Evolutionary conservation across 371 early-diverging fungal species (phyloP), one percentile per base, ranked within the genome.

Genomic region (Mucor racemosus): DNA sequence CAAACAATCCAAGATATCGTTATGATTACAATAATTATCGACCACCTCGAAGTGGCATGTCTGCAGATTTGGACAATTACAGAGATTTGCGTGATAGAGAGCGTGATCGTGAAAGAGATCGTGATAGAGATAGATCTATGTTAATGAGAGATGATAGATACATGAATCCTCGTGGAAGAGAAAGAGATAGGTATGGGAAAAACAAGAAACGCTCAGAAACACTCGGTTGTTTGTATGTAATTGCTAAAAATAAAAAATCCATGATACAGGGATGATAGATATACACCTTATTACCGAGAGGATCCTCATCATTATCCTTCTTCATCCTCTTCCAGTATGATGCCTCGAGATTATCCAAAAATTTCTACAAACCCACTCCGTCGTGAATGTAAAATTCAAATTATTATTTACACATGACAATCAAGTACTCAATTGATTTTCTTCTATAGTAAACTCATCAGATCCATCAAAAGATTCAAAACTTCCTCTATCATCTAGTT

Each of bases 61-160:
- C 84, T 54, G 65, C 82, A 62, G 67, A 80, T 40, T 40, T 82
- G 53, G 71, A 86, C 70, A 71, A 77, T 67, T 79, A 84, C 53
- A 71, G 86, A 79, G 77, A 77, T 63, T 50, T 86, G 69, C 53
- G 85, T 39, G 86, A 86, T 31, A 75, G 86, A 57, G 83, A 81
- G 57, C 78, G 81, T 33, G 84, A 80, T 57, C 72, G 81, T 56
- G 83, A 85, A 17, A 69, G 81, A 56, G 53, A 53, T 11, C 53
- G 53, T 31, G 80, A 79, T 33, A 65, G 81, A 58, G 82, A 80
- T 33, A 72, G 81, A 39, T 72, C 48, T 64, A 66, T 46, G 15
- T 59, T 71, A 54, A 66, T 76, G 64, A 69, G 83, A 73, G 83
- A 83, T 17, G 83, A 83, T 60, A 55, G 83, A 11, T 83, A 78